phyloP scores from a whole-genome alignment of 192 early-diverging fungal species.

The Coemansia sp. region DNA sequence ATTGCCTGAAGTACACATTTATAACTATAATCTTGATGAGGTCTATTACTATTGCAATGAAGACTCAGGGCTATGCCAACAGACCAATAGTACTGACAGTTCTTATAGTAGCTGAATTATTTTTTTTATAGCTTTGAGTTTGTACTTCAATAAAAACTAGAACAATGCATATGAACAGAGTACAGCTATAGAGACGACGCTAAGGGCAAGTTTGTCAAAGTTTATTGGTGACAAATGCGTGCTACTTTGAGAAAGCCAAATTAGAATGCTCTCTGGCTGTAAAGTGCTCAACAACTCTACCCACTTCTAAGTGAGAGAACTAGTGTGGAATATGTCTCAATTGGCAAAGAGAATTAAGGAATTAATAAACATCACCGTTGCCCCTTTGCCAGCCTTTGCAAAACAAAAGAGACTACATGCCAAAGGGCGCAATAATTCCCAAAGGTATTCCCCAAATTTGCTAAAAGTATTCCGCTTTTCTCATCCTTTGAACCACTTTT shows the following conservation, averaged over 20 bases:
- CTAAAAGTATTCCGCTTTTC: too few species aligned
- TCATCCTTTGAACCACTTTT: too few species aligned
- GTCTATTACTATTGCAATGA: neutral
- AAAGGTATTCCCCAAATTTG: too few species aligned
- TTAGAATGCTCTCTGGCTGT: neutral
- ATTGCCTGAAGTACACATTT: neutral
- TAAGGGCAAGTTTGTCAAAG: neutral
- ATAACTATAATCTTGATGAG: neutral
- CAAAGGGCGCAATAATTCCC: too few species aligned
- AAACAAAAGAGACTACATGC: too few species aligned
- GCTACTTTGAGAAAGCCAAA: neutral
- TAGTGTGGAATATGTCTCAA: neutral
- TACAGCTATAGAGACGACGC: neutral
- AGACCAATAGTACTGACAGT: neutral
- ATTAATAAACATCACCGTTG: neutral
- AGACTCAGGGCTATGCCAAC: neutral
- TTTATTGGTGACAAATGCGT: neutral
- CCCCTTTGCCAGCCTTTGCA: neutral
- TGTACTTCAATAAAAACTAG: neutral
- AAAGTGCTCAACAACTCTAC: neutral
- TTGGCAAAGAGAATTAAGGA: neutral
- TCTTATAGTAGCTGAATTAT: neutral
- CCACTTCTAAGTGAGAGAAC: neutral
- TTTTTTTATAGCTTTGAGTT: neutral
- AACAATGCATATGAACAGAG: neutral